phyloP scores from a whole-genome alignment of 1,139 yeast genomes.

The Geotrichum fermentans region DNA sequence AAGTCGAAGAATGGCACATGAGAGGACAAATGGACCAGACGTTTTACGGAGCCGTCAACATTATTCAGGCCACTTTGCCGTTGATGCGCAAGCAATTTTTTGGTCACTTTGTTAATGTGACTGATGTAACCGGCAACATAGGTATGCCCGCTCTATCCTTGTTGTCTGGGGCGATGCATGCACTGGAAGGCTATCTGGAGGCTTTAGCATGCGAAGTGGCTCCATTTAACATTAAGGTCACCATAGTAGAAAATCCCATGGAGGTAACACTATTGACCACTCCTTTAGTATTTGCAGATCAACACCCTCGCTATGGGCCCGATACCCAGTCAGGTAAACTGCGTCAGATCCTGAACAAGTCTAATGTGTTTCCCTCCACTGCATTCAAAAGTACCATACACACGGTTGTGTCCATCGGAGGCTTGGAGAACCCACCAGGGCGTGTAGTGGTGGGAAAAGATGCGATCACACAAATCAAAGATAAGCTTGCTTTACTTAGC shows the following conservation, averaged over 20 bases:
- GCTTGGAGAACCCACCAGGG: conserved; percentile 35
- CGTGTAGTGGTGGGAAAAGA: conserved; percentile 32
- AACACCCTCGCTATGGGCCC: conserved; percentile 24
- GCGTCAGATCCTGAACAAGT: conserved; percentile 23
- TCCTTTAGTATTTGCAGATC: conserved; percentile 25
- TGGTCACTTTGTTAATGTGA: conserved; percentile 35
- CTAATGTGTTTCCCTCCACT: conserved; percentile 27
- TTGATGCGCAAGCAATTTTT: conserved; percentile 26
- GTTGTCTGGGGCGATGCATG: conserved; percentile 33
- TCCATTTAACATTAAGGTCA: conserved; percentile 31
- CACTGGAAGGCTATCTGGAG: conserved; percentile 37
- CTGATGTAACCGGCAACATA: conserved; percentile 34
- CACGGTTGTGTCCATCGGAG: conserved; percentile 33
- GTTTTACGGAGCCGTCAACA: conserved; percentile 32
- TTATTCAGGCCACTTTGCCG: conserved; percentile 34
- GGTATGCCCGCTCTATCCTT: conserved; percentile 35
- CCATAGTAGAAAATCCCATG: conserved; percentile 34
- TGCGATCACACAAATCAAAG: conserved; percentile 32
- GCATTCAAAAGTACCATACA: conserved; percentile 28
- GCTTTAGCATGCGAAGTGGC: conserved; percentile 35
- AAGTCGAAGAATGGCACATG: conserved; percentile 33
- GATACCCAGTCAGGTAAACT: conserved; percentile 25
- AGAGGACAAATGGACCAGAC: conserved; percentile 32
- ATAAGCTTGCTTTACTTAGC: conserved; percentile 30
- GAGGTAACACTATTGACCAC: conserved; percentile 33